phyloP scores from a whole-genome alignment of 106 monocot genomes.

The Agapanthus africanus region DNA sequence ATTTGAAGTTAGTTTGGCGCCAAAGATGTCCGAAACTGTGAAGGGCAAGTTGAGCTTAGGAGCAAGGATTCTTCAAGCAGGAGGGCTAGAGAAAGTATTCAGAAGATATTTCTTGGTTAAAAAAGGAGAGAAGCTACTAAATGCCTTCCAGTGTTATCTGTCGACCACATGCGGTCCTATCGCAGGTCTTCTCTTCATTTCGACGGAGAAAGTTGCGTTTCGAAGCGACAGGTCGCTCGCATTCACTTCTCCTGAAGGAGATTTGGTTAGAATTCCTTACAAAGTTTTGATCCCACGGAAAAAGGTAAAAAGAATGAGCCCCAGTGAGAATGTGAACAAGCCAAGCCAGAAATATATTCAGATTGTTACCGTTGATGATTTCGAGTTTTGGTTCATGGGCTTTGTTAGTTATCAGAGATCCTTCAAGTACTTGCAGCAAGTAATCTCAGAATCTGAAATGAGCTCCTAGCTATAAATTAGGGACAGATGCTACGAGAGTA shows the following conservation, averaged over 20 bases:
- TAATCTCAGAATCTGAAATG: conserved; percentile 11
- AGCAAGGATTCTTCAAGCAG: conserved; percentile 31
- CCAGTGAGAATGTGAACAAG: conserved; percentile 31
- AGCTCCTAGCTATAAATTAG: no score
- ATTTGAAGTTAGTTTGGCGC: conserved; percentile 28
- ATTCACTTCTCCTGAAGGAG: conserved; percentile 21
- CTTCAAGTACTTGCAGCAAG: conserved; percentile 33
- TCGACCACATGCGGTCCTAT: conserved; percentile 42
- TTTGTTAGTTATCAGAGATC: conserved; percentile 44
- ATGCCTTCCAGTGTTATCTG: conserved; percentile 29
- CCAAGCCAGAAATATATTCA: conserved; percentile 49
- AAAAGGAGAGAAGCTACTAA: conserved; percentile 29
- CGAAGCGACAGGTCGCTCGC: conserved; percentile 24
- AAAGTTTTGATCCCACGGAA: conserved; percentile 37
- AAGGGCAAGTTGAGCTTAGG: conserved; percentile 35
- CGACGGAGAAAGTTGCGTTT: conserved; percentile 38
- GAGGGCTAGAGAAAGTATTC: conserved; percentile 29
- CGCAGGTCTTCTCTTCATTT: conserved; percentile 34
- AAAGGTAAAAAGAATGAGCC: conserved; percentile 29
- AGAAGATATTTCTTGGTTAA: conserved; percentile 12
- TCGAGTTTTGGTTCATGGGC: conserved; percentile 71
- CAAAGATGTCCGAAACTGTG: conserved; percentile 29
- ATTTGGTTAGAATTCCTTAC: conserved; percentile 16
- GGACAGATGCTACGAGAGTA: no score
- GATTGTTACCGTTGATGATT: conserved; percentile 43